phyloP scores from a whole-genome alignment of 805 yeast genomes.

The Pichia nanzhaoensis region DNA sequence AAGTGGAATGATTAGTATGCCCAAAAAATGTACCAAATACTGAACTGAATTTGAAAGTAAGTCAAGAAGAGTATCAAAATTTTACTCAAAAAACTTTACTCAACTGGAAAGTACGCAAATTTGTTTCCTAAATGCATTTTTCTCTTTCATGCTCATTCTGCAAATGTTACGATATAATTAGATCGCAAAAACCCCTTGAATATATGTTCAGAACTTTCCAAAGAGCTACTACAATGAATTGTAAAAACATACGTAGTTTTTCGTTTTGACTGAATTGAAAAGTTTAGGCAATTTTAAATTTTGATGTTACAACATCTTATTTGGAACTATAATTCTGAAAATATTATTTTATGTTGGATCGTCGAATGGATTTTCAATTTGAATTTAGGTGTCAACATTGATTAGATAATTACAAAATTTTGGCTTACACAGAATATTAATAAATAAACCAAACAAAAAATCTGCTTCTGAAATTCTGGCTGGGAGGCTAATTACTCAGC shows the following conservation, averaged over 20 bases:
- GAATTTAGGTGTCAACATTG: slow-evolving; percentile 14
- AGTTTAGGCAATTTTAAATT: slow-evolving; percentile 16
- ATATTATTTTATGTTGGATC: slow-evolving; percentile 20
- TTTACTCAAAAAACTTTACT: slow-evolving; percentile 18
- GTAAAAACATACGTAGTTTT: slow-evolving; percentile 12
- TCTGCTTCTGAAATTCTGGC: too few relatives aligned
- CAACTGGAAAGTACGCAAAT: slow-evolving; percentile 21
- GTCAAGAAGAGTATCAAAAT: slow-evolving; percentile 16
- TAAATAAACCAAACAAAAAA: slow-evolving; percentile 3
- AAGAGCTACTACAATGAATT: slow-evolving; percentile 1
- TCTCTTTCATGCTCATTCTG: slow-evolving; percentile 17
- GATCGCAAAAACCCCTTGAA: too few relatives aligned
- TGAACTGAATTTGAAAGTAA: slow-evolving; percentile 16
- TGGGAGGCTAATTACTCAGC: too few relatives aligned
- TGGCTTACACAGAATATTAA: slow-evolving; percentile 19
- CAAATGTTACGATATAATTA: slow-evolving; percentile 18
- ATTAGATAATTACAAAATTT: slow-evolving; percentile 16
- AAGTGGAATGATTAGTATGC: background rate
- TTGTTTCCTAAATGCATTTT: slow-evolving; percentile 19
- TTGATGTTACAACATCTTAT: slow-evolving; percentile 18
- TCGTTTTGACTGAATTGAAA: slow-evolving; percentile 18
- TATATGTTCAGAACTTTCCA: background rate
- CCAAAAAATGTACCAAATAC: slow-evolving; percentile 7
- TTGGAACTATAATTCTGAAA: slow-evolving; percentile 15
- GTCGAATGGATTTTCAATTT: slow-evolving; percentile 16